Conservation (phyloP, 108 stramenopile genomes). For the Pseudonitzschia delicatissima region DNA sequence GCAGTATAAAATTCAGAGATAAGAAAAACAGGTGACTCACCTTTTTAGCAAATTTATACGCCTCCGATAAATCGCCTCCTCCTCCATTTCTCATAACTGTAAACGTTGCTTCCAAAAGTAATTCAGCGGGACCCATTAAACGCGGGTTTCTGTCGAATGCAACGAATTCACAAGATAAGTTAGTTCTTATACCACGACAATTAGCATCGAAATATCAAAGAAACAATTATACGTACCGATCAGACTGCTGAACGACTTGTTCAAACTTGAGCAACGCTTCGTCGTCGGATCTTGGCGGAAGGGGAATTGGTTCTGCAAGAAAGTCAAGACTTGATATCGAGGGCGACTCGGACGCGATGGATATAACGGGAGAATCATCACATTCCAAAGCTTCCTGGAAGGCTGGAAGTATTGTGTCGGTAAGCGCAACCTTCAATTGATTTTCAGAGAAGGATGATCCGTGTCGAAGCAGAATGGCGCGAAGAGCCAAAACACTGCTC, state of each 20-base stretch:
- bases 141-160: conserved; percentile 36
- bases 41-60: conserved; percentile 66
- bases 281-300: conserved; percentile 69
- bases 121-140: conserved; percentile 71
- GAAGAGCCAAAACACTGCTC: conserved; percentile 73
- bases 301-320: conserved; percentile 54
- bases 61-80: conserved; percentile 76
- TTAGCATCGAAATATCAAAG: not conserved
- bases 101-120: conserved; percentile 84
- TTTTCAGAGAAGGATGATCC: conserved; percentile 56
- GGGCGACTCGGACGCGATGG: conserved; percentile 80
- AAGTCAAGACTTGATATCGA: conserved; percentile 80
- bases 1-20: conserved; percentile 13
- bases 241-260: conserved; percentile 46
- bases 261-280: conserved; percentile 65
- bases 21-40: not conserved
- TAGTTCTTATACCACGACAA: not conserved
- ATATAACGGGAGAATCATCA: conserved; percentile 60
- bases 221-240: conserved; percentile 25
- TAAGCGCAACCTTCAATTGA: conserved; percentile 62
- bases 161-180: no score
- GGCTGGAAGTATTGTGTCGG: conserved; percentile 63
- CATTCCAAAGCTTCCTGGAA: conserved; percentile 63
- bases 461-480: conserved; percentile 85
- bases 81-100: conserved; percentile 84